Percentiles rank a stretch among this genome's conserved stretches.
Evolutionary conservation across 1,284 basidiomycete genomes (phyloP).

Genomic region (Pterulicium gracile): DNA sequence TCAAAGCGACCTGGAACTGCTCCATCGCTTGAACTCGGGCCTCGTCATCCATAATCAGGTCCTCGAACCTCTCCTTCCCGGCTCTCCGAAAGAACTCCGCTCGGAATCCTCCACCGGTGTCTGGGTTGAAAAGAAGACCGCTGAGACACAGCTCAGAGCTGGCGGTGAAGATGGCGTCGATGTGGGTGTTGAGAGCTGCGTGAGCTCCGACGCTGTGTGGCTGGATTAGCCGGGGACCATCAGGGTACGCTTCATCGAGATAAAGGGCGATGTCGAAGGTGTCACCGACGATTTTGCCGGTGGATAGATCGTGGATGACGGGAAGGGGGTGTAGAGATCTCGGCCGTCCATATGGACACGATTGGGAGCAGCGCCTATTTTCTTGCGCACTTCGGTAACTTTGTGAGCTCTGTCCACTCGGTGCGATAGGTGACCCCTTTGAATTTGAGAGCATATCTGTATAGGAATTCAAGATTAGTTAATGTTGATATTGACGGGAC

Average conservation of each 20-base stretch:
- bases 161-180: not conserved
- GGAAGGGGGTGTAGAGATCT: constrained; percentile 25
- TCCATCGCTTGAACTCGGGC: not conserved
- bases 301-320: constrained; percentile 23
- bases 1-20: constrained; percentile 12
- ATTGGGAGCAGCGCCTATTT: constrained; percentile 21
- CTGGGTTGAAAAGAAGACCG: not conserved
- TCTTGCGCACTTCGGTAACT: constrained; percentile 19
- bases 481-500: not conserved
- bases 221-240: constrained; percentile 17
- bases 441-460: constrained; percentile 26
- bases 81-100: not conserved
- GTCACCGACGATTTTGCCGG: constrained; percentile 20
- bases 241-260: constrained; percentile 26
- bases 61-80: not conserved
- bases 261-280: constrained; percentile 26
- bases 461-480: not conserved
- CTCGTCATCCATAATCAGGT: not conserved
- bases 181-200: constrained; percentile 11
- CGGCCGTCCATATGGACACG: constrained; percentile 15
- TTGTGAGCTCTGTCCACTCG: constrained; percentile 26
- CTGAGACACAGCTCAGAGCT: constrained; percentile 5
- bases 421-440: constrained; percentile 28
- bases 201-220: constrained; percentile 15
- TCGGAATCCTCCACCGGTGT: not conserved